phyloP scores from a whole-genome alignment of 495 filamentous ascomycete species.

The Aspergillus avenaceus region DNA sequence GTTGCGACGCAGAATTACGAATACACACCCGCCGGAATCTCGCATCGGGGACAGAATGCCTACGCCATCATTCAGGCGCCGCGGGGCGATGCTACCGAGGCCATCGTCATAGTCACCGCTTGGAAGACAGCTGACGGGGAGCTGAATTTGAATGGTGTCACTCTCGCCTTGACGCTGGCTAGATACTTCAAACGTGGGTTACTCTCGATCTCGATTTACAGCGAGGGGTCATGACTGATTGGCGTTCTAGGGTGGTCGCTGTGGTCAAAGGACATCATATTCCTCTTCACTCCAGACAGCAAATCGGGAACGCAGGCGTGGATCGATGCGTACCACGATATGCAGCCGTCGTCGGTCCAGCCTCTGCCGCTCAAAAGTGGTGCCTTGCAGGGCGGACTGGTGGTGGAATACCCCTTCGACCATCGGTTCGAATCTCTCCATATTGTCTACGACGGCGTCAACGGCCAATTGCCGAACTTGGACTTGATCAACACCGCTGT shows the following conservation, averaged over 20 bases:
- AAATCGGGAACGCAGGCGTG: conserved; percentile 90
- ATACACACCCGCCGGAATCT: conserved; percentile 69
- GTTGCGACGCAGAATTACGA: conserved; percentile 80
- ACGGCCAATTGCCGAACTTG: conserved; percentile 91
- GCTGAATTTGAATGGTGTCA: conserved; percentile 81
- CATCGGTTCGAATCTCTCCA: conserved; percentile 80
- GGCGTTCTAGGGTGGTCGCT: conserved; percentile 72
- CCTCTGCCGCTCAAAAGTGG: conserved; percentile 89
- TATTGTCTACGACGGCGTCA: conserved; percentile 92
- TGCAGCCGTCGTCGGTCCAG: conserved; percentile 65
- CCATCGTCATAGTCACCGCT: conserved; percentile 84
- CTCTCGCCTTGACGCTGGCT: conserved; percentile 78
- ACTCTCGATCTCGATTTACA: conserved; percentile 7
- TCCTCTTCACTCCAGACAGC: conserved; percentile 84
- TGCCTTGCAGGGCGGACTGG: conserved; percentile 85
- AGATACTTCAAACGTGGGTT: conserved; percentile 83
- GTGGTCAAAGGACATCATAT: conserved; percentile 98
- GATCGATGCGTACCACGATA: conserved; percentile 95
- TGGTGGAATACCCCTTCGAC: conserved; percentile 87
- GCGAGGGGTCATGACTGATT: neutral
- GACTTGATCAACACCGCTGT: conserved; percentile 95
- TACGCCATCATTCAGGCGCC: conserved; percentile 96
- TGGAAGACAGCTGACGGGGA: conserved; percentile 81
- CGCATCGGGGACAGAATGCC: conserved; percentile 78
- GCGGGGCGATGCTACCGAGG: conserved; percentile 95